phyloP scores from a whole-genome alignment of 2,329 filamentous ascomycete species.

The Epichloe amarillans region DNA sequence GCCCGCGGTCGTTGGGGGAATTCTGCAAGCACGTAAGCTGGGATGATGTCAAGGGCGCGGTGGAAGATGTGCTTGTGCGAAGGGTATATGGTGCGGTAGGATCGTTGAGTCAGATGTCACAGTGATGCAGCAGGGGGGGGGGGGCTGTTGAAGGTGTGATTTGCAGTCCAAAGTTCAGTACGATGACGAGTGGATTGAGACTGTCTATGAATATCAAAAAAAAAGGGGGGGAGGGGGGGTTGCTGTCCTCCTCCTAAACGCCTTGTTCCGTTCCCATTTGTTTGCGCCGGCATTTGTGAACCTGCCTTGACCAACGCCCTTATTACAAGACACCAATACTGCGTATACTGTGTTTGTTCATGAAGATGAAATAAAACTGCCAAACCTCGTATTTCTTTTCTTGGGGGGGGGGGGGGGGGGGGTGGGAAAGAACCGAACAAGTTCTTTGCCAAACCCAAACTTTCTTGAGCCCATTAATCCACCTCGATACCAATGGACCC shows the following conservation, averaged over 20 bases:
- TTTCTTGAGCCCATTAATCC: constrained; percentile 16
- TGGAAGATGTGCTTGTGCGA: constrained; percentile 17
- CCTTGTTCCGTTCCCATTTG: not conserved
- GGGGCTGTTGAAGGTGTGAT: not conserved
- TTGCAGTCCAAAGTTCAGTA: not conserved
- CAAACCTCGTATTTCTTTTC: too few species aligned
- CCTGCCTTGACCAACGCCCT: too few species aligned
- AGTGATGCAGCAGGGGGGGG: not conserved
- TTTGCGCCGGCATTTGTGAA: too few species aligned
- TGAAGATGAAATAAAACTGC: not conserved
- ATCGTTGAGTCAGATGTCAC: constrained; percentile 8
- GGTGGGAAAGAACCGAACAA: too few species aligned
- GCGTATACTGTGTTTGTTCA: not conserved
- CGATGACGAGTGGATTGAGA: not conserved
- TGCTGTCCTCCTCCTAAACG: not conserved
- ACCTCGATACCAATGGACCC: constrained; percentile 28
- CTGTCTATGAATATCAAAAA: not conserved
- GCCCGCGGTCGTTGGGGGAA: constrained; percentile 18
- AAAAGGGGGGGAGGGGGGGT: too few species aligned
- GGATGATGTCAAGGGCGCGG: constrained; percentile 21
- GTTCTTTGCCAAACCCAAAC: too few species aligned
- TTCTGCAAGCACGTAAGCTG: constrained; percentile 19
- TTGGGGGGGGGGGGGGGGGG: too few species aligned
- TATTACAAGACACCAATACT: too few species aligned
- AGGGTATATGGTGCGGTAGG: constrained; percentile 11